Evolutionary conservation across 129 eudicot genomes (phyloP).

Genomic region (Escallonia herrerae): DNA sequence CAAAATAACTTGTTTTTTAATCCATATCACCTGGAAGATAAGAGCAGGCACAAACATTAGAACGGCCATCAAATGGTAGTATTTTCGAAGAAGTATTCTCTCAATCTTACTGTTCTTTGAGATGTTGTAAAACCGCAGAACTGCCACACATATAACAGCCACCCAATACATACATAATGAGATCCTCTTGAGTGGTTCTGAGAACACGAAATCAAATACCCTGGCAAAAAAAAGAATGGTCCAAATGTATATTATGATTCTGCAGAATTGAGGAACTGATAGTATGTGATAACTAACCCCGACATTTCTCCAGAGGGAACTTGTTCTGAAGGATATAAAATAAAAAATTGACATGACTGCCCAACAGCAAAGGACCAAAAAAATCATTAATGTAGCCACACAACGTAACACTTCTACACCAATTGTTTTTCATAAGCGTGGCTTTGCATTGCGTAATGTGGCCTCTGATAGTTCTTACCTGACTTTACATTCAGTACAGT

Average conservation of each 20-base stretch:
- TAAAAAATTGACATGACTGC: too few species aligned
- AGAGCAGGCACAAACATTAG: constrained; percentile 92
- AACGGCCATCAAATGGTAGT: constrained; percentile 91
- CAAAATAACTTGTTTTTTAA: not conserved
- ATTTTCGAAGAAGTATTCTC: constrained; percentile 93
- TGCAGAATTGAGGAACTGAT: too few species aligned
- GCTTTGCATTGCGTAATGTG: too few species aligned
- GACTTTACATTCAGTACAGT: too few species aligned
- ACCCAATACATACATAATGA: constrained; percentile 78
- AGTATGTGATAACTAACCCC: too few species aligned
- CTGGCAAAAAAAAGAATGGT: constrained; percentile 28
- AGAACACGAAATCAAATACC: constrained; percentile 69
- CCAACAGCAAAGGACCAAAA: too few species aligned
- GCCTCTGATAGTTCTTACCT: too few species aligned
- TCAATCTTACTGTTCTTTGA: constrained; percentile 91
- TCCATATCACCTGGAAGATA: constrained; percentile 61
- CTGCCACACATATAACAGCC: constrained; percentile 64
- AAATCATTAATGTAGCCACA: too few species aligned
- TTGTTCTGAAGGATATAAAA: too few species aligned
- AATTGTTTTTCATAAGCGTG: too few species aligned
- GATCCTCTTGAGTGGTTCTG: constrained; percentile 88
- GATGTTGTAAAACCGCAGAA: constrained; percentile 55
- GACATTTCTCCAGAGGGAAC: too few species aligned
- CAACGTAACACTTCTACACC: too few species aligned
- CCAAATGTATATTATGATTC: not conserved